Evolutionary conservation across 2,329 filamentous ascomycete species (phyloP), one percentile per base, ranked within the genome.

Genomic region (Juglanconis oblonga): DNA sequence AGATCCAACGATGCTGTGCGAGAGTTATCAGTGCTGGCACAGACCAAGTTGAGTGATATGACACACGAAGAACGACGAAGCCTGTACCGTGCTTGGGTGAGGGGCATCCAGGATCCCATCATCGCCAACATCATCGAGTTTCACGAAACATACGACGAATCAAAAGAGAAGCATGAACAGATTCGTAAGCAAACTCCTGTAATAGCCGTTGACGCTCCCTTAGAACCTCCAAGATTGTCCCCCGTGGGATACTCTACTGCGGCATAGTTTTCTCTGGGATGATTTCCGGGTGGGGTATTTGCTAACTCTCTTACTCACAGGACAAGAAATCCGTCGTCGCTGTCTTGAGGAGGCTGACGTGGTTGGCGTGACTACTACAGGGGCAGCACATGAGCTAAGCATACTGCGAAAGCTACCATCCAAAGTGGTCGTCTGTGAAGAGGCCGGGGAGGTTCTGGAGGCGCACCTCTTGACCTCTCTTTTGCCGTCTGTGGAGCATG

Each of bases 371-470:
- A 88, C 85, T 0, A 88, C 86, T 0, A 83, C 81, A 0, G 84
- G 84, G 0, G 72, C 88, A 2, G 85, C 86, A 0, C 72, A 73
- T 24, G 79, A 83, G 14, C 69, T 85, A 0, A 70, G 76, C 0
- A 64, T 82, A 1, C 72, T 89, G 0, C 75, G 78, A 7, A 75
- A 76, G 7, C 61, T 87, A 1, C 67, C 72, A 6, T 73, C 75
- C 36, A 87, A 87, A 62, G 79, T 88, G 0, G 69, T 90, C 14
- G 68, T 90, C 1, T 88, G 84, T 38, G 87, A 91, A 68, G 87
- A 91, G 66, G 87, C 87, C 1, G 87, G 82, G 0, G 87, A 91
- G 63, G 83, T 90, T 0, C 74, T 90, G 36, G 88, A 91, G 68
- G 77, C 83, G 0, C 86, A 90, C 61, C 73, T 83, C 3, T 68